Percentiles rank a stretch among this genome's conserved stretches.
Evolutionary conservation across 768 basidiomycete species (phyloP).

Genomic region (Mycena polygramma): DNA sequence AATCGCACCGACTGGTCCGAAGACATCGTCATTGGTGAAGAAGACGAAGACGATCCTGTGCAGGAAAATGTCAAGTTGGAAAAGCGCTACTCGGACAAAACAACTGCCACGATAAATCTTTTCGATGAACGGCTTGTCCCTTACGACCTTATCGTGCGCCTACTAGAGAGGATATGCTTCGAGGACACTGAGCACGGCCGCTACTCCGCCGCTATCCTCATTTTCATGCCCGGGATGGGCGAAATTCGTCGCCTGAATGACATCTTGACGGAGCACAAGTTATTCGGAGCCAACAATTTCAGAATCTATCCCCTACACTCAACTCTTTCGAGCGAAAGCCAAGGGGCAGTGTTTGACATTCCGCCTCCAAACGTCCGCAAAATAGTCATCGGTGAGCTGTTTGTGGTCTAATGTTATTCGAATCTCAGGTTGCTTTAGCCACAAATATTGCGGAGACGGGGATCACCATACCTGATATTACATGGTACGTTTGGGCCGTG

Average conservation of each 20-base stretch:
- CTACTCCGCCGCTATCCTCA: slow-evolving; percentile 85
- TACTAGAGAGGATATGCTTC: slow-evolving; percentile 89
- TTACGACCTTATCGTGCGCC: slow-evolving; percentile 87
- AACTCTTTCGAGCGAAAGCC: slow-evolving; percentile 91
- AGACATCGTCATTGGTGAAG: slow-evolving; percentile 69
- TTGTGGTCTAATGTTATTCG: slow-evolving; percentile 11
- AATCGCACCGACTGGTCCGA: slow-evolving; percentile 84
- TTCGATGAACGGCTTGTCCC: slow-evolving; percentile 91
- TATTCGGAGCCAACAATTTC: slow-evolving; percentile 79
- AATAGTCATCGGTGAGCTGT: slow-evolving; percentile 87
- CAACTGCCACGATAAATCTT: slow-evolving; percentile 83
- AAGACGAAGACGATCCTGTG: slow-evolving; percentile 72
- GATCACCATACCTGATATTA: slow-evolving; percentile 98
- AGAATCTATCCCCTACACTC: slow-evolving; percentile 91
- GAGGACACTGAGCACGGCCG: slow-evolving; percentile 61
- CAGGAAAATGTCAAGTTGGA: slow-evolving; percentile 68
- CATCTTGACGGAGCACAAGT: slow-evolving; percentile 78
- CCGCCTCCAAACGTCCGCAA: slow-evolving; percentile 87
- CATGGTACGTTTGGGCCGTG: slow-evolving; percentile 57
- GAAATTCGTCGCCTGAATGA: slow-evolving; percentile 94
- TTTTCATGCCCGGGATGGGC: slow-evolving; percentile 96
- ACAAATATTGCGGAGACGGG: slow-evolving; percentile 98
- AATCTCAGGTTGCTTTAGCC: slow-evolving; percentile 56
- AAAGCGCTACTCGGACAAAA: slow-evolving; percentile 84
- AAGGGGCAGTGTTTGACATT: slow-evolving; percentile 90